Evolutionary conservation across 805 yeast genomes (phyloP).

Genomic region (Grigorovia yakushimaensis): DNA sequence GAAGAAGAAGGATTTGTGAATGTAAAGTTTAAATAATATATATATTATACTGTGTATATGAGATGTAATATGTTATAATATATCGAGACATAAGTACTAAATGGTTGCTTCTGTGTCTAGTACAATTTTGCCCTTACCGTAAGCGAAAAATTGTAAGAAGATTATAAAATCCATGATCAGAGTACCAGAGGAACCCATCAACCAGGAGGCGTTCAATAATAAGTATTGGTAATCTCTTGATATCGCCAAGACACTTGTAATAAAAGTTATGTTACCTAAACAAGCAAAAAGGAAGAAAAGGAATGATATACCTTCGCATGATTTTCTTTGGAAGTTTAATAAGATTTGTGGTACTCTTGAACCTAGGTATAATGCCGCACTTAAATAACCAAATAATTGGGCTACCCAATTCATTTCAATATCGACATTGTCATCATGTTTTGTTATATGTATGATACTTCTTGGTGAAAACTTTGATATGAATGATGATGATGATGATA

Average conservation of each 20-base stretch:
- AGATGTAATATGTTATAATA: neutral
- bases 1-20: neutral
- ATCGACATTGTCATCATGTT: slow-evolving; percentile 11
- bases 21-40: too few species aligned
- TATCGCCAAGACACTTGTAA: slow-evolving; percentile 70
- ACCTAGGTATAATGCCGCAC: slow-evolving; percentile 69
- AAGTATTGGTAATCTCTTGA: slow-evolving; percentile 62
- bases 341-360: slow-evolving; percentile 89
- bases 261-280: slow-evolving; percentile 85
- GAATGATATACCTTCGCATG: slow-evolving; percentile 92
- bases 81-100: neutral
- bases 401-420: slow-evolving; percentile 66
- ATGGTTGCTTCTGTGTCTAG: neutral
- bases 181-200: slow-evolving; percentile 86
- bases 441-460: neutral
- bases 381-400: slow-evolving; percentile 74
- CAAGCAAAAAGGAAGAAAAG: slow-evolving; percentile 92
- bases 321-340: slow-evolving; percentile 74
- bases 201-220: slow-evolving; percentile 82
- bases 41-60: neutral
- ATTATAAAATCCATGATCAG: slow-evolving; percentile 73
- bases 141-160: slow-evolving; percentile 75
- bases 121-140: slow-evolving; percentile 27
- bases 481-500: neutral
- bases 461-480: neutral